phyloP scores from a whole-genome alignment of 371 early-diverging fungal species.

The Conidiobolus incongruus region DNA sequence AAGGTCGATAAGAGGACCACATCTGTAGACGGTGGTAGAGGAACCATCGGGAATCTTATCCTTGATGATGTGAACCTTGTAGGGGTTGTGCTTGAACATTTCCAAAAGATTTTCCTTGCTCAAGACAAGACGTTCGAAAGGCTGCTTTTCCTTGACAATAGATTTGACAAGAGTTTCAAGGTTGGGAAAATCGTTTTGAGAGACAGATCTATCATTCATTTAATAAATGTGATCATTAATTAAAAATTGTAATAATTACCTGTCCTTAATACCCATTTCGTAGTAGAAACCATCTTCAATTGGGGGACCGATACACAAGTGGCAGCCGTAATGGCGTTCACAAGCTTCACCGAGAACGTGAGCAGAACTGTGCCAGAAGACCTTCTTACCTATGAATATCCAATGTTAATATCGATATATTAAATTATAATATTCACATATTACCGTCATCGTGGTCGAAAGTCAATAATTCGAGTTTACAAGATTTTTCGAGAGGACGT shows the following conservation, averaged over 20 bases:
- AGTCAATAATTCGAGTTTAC: slow-evolving; percentile 76
- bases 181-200: slow-evolving; percentile 58
- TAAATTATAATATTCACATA: too few relatives aligned
- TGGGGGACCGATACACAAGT: slow-evolving; percentile 97
- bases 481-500: slow-evolving; percentile 65
- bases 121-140: slow-evolving; percentile 76
- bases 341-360: slow-evolving; percentile 98
- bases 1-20: slow-evolving; percentile 96
- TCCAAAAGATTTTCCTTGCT: slow-evolving; percentile 84
- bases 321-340: slow-evolving; percentile 87
- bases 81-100: slow-evolving; percentile 95
- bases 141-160: slow-evolving; percentile 89
- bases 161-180: slow-evolving; percentile 71
- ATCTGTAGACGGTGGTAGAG: slow-evolving; percentile 92
- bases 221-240: slow-evolving; percentile 1
- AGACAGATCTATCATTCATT: slow-evolving; percentile 25
- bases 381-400: slow-evolving; percentile 35
- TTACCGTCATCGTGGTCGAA: slow-evolving; percentile 86
- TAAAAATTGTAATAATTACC: slow-evolving; percentile 11
- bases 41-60: slow-evolving; percentile 89
- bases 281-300: slow-evolving; percentile 98
- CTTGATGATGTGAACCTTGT: slow-evolving; percentile 84
- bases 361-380: slow-evolving; percentile 99
- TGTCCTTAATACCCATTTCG: slow-evolving; percentile 74
- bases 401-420: neutral